These are phyloP conservation scores for Podaxis mareebaensis DNA, from an alignment of 768 basidiomycete genomes.

Conservation along the genomic window DNA sequence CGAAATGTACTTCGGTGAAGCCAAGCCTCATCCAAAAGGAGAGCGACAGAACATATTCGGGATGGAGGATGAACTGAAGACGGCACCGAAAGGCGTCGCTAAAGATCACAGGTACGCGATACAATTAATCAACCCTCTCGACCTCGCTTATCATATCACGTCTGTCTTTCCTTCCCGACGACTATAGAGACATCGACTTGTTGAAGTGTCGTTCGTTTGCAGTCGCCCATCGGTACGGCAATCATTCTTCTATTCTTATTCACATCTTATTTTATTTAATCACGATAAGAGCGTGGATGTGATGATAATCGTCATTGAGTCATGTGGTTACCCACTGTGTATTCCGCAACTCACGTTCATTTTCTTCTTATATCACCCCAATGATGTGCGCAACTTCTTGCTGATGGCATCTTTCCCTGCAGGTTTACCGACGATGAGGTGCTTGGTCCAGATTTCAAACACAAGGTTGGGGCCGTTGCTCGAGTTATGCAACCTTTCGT, in stretches of 20 bases:
- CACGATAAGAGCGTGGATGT: too few relatives aligned
- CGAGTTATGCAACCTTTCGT: conserved; percentile 72
- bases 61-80: conserved; percentile 83
- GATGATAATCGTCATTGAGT: background rate
- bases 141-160: background rate
- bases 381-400: background rate
- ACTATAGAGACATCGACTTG: conserved; percentile 82
- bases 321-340: background rate
- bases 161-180: background rate
- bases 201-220: conserved; percentile 81
- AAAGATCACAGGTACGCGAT: conserved; percentile 72
- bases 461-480: conserved; percentile 55
- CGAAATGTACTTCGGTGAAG: conserved; percentile 72
- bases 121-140: background rate
- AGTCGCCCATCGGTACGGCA: conserved; percentile 58
- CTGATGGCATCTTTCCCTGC: background rate
- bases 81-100: conserved; percentile 85
- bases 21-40: conserved; percentile 62
- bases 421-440: conserved; percentile 82
- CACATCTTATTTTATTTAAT: background rate
- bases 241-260: background rate
- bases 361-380: background rate
- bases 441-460: conserved; percentile 62
- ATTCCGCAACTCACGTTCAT: conserved; percentile 11
- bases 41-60: conserved; percentile 81